phyloP scores from a whole-genome alignment of 2,329 filamentous ascomycete species.

The Emydomyces testavorans region DNA sequence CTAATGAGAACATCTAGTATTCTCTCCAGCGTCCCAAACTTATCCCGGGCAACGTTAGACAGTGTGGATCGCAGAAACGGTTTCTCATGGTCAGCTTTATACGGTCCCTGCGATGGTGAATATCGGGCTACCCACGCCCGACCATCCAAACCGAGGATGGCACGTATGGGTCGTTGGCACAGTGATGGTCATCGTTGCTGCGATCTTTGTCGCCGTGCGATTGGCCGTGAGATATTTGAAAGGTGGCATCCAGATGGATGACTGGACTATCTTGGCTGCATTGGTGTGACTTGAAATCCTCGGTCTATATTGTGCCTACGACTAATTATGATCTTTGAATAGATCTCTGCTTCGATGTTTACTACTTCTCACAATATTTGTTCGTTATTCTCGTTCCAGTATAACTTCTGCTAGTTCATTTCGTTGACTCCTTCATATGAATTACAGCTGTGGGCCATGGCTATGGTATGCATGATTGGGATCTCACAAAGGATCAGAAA shows the following conservation, averaged over 20 bases:
- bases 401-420: not conserved
- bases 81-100: not conserved
- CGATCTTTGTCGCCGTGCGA: slow-evolving; percentile 18
- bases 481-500: slow-evolving; percentile 19
- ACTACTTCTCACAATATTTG: slow-evolving; percentile 16
- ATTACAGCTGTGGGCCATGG: slow-evolving; percentile 24
- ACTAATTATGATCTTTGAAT: not conserved
- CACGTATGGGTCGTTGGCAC: slow-evolving; percentile 19
- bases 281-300: slow-evolving; percentile 13
- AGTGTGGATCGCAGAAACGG: not conserved
- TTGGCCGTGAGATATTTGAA: slow-evolving; percentile 17
- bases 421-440: not conserved
- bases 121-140: slow-evolving; percentile 13
- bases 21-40: too few species aligned
- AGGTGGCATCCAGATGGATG: slow-evolving; percentile 17
- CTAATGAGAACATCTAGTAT: too few species aligned
- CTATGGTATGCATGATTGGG: slow-evolving; percentile 21
- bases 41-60: too few species aligned
- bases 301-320: not conserved
- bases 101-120: slow-evolving; percentile 10
- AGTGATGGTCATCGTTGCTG: slow-evolving; percentile 18
- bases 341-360: slow-evolving; percentile 16
- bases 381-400: not conserved
- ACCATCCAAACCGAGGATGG: slow-evolving; percentile 18
- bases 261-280: slow-evolving; percentile 20